Conservation (phyloP, 768 basidiomycete genomes). For the Strobilomyces echinocephalus region DNA sequence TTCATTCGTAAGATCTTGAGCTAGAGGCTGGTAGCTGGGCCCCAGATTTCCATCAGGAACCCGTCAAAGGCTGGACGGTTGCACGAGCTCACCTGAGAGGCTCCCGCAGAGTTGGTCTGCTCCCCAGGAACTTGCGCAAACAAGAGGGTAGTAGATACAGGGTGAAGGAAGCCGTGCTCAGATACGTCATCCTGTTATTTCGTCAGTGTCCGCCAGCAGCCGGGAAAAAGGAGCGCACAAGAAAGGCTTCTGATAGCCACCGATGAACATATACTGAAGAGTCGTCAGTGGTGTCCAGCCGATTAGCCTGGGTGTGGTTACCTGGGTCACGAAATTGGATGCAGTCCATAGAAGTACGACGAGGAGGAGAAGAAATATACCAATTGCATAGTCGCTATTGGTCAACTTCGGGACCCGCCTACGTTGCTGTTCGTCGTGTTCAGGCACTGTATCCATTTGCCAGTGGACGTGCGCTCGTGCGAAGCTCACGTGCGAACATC, state of each 20-base stretch:
- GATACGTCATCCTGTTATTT: constrained; percentile 70
- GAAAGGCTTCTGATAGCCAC: constrained; percentile 86
- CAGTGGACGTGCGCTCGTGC: neutral
- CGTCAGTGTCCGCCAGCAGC: constrained; percentile 2
- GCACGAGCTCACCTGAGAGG: constrained; percentile 8
- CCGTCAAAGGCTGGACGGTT: neutral
- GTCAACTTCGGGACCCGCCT: constrained; percentile 2
- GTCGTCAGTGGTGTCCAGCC: constrained; percentile 6
- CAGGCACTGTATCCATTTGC: constrained; percentile 17
- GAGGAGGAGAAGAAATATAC: constrained; percentile 63
- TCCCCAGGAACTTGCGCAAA: constrained; percentile 30
- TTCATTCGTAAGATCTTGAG: constrained; percentile 11
- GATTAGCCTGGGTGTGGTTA: constrained; percentile 18
- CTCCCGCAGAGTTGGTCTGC: neutral
- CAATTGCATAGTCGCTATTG: constrained; percentile 43
- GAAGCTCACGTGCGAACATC: constrained; percentile 10
- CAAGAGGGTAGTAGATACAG: constrained; percentile 70
- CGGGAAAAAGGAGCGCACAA: constrained; percentile 44
- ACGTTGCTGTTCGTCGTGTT: constrained; percentile 11
- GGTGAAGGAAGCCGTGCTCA: constrained; percentile 86
- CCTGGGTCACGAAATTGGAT: constrained; percentile 86
- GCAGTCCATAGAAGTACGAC: constrained; percentile 88
- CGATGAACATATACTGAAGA: constrained; percentile 45
- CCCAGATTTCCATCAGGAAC: neutral
- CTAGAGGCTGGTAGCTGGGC: constrained; percentile 24